Evolutionary conservation across 2,329 filamentous ascomycete genomes (phyloP).

Genomic region (Fusarium longipes): DNA sequence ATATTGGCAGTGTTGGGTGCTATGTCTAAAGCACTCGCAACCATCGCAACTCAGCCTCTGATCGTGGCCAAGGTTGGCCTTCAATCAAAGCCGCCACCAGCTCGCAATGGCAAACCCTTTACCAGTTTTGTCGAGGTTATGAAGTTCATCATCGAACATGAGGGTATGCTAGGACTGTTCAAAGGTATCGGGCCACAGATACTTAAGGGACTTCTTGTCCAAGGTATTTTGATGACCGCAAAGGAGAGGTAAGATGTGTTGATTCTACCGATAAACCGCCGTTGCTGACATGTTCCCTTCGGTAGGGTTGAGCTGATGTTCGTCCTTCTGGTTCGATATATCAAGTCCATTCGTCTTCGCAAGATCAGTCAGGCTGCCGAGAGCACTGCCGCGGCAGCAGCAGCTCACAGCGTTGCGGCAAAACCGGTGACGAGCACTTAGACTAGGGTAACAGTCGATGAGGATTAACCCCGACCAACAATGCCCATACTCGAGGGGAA

Average conservation of each 20-base stretch:
- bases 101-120: constrained; percentile 89
- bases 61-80: constrained; percentile 98
- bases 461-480: constrained; percentile 7
- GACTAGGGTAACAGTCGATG: background rate
- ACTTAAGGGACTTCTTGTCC: constrained; percentile 89
- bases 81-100: constrained; percentile 89
- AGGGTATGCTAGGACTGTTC: constrained; percentile 86
- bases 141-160: constrained; percentile 89
- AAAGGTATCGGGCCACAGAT: constrained; percentile 97
- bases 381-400: constrained; percentile 63
- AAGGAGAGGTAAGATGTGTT: constrained; percentile 80
- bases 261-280: background rate
- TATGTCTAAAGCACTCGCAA: constrained; percentile 91
- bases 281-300: constrained; percentile 29
- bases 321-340: constrained; percentile 84
- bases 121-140: constrained; percentile 95
- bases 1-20: constrained; percentile 79
- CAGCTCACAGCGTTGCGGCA: constrained; percentile 58
- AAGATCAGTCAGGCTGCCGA: constrained; percentile 76
- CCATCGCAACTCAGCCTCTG: constrained; percentile 90
- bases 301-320: constrained; percentile 87
- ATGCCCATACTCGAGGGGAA: constrained; percentile 32
- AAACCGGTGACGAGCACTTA: constrained; percentile 44
- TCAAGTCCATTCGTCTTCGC: constrained; percentile 75
- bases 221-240: constrained; percentile 98